Evolutionary conservation across 139 green algal genomes (phyloP).

Genomic region (Spirogloea muscicola): DNA sequence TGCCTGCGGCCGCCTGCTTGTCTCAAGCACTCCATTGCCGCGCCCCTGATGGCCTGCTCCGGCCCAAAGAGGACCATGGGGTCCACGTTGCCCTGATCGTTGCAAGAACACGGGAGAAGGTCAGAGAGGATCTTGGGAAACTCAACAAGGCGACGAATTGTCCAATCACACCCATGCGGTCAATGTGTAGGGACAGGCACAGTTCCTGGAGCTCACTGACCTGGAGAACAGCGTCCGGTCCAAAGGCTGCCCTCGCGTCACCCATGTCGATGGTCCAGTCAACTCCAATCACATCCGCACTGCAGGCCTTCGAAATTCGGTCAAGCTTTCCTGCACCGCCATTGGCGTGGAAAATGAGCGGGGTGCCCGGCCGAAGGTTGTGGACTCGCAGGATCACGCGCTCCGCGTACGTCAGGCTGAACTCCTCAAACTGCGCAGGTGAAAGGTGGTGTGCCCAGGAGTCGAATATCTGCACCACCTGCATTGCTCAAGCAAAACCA

Average conservation of each 20-base stretch:
- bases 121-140: neutral
- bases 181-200: neutral
- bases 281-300: slow-evolving; percentile 83
- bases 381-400: slow-evolving; percentile 68
- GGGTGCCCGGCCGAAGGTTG: slow-evolving; percentile 71
- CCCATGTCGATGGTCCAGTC: slow-evolving; percentile 84
- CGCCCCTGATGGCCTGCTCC: slow-evolving; percentile 62
- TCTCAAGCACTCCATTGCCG: slow-evolving; percentile 58
- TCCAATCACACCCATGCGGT: neutral
- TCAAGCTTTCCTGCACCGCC: slow-evolving; percentile 84
- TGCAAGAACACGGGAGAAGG: neutral
- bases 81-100: slow-evolving; percentile 81
- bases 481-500: slow-evolving; percentile 11
- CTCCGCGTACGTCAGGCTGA: slow-evolving; percentile 88
- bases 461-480: slow-evolving; percentile 96
- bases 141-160: neutral
- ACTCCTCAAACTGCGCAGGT: slow-evolving; percentile 85
- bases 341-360: slow-evolving; percentile 97
- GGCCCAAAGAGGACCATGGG: slow-evolving; percentile 88
- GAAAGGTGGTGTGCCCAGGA: slow-evolving; percentile 92
- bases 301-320: slow-evolving; percentile 43
- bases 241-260: slow-evolving; percentile 60
- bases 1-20: slow-evolving; percentile 63
- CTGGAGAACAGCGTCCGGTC: slow-evolving; percentile 54
- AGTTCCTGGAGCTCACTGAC: neutral